Conservation (phyloP, 2,329 filamentous ascomycete species). For the Diplodia scrobiculata region DNA sequence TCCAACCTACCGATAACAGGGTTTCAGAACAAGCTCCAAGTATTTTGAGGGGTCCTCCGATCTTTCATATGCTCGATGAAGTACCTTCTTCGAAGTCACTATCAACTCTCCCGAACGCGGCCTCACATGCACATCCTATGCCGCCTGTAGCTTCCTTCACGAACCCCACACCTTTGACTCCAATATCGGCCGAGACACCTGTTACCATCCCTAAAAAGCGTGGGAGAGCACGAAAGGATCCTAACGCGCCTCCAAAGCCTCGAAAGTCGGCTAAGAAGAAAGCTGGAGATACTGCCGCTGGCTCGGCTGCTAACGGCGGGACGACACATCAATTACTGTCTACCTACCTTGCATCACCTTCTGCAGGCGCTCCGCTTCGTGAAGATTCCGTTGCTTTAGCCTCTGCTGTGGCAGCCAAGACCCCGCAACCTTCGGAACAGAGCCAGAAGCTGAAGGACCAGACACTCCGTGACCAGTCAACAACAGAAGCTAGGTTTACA, state of each 20-base stretch:
- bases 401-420: not conserved
- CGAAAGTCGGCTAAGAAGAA: slow-evolving; percentile 18
- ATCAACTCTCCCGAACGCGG: not conserved
- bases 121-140: no score
- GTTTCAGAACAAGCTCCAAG: not conserved
- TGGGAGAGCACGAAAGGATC: slow-evolving; percentile 30
- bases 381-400: not conserved
- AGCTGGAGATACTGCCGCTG: not conserved
- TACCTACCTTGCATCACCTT: not conserved
- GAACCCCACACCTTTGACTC: not conserved
- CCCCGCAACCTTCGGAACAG: not conserved
- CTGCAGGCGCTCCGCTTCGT: not conserved
- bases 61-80: slow-evolving; percentile 25
- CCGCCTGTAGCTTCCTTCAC: no score
- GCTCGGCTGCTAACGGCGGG: not conserved
- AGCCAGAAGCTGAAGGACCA: not conserved
- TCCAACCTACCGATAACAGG: not conserved
- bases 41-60: not conserved
- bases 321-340: not conserved
- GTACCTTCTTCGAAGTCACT: not conserved
- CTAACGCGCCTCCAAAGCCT: slow-evolving; percentile 15
- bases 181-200: not conserved
- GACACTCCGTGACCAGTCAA: not conserved
- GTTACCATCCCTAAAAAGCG: slow-evolving; percentile 26
- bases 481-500: not conserved